Evolutionary conservation across 306 rosid genomes (phyloP).

Genomic region (Cucurbita pepo): DNA sequence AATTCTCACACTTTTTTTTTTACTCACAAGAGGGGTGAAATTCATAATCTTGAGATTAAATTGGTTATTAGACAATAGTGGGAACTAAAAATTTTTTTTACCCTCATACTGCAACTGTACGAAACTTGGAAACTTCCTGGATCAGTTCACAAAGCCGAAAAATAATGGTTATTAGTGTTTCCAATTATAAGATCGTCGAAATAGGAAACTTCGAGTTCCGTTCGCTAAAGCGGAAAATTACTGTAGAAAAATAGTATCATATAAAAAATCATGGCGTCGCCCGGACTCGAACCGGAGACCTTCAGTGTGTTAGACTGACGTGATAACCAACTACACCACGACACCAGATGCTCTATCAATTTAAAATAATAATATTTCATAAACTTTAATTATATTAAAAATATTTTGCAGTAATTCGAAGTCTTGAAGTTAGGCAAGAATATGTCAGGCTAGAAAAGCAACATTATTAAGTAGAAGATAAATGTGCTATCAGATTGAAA

Average conservation of each 20-base stretch:
- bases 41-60: no score
- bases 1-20: no score
- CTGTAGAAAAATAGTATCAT: not conserved
- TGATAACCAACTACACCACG: constrained; percentile 78
- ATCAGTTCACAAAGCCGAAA: no score
- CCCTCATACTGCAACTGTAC: no score
- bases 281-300: constrained; percentile 25
- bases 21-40: no score
- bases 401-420: not conserved
- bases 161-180: no score
- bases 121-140: no score
- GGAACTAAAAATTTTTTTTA: no score
- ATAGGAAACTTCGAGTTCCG: not conserved
- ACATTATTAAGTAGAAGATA: no score
- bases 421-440: not conserved
- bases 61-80: no score
- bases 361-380: accelerated
- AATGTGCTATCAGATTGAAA: not conserved
- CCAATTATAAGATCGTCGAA: not conserved
- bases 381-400: not conserved
- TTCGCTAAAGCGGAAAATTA: not conserved
- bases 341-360: accelerated
- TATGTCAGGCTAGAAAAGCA: not conserved
- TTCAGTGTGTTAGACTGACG: constrained; percentile 89
- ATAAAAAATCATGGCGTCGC: not conserved